Percentiles rank a stretch among this genome's conserved stretches.
Evolutionary conservation across 2,329 filamentous ascomycete genomes (phyloP).

Genomic region (Penicillium sumatraense): DNA sequence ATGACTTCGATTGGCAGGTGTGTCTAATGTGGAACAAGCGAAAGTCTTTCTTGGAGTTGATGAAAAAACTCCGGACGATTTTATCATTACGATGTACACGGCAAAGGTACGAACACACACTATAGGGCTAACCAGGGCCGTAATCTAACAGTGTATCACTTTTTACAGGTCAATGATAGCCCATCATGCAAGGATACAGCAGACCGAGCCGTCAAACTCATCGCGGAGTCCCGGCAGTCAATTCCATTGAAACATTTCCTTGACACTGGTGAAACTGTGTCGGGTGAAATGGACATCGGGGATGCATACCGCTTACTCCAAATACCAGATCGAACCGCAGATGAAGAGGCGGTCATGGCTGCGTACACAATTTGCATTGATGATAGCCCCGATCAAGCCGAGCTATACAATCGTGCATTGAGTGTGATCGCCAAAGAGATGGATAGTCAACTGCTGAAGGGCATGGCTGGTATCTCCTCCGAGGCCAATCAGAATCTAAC

Average conservation of each 20-base stretch:
- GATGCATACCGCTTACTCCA: constrained; percentile 58
- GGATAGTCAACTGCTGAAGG: constrained; percentile 43
- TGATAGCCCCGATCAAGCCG: constrained; percentile 51
- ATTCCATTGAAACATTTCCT: constrained; percentile 58
- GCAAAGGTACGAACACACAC: constrained; percentile 52
- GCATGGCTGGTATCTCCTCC: constrained; percentile 34
- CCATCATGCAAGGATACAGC: constrained; percentile 55
- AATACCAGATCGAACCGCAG: constrained; percentile 57
- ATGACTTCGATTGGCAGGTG: constrained; percentile 36
- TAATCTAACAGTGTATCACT: constrained; percentile 2
- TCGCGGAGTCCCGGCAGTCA: constrained; percentile 64
- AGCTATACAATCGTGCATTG: constrained; percentile 53
- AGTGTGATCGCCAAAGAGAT: constrained; percentile 51
- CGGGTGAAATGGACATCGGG: constrained; percentile 59
- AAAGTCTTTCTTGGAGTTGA: constrained; percentile 64
- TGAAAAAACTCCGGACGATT: constrained; percentile 58
- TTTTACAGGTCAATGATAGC: constrained; percentile 54
- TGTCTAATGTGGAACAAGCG: constrained; percentile 68
- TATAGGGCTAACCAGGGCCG: constrained; percentile 9
- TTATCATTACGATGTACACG: constrained; percentile 61
- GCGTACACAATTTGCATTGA: constrained; percentile 53
- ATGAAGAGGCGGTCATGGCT: constrained; percentile 55
- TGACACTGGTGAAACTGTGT: constrained; percentile 54
- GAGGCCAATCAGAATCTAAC: constrained; percentile 41
- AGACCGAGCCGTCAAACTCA: constrained; percentile 60